Conservation (phyloP, 2,329 filamentous ascomycete species). For the Metarhizium robertsii region DNA sequence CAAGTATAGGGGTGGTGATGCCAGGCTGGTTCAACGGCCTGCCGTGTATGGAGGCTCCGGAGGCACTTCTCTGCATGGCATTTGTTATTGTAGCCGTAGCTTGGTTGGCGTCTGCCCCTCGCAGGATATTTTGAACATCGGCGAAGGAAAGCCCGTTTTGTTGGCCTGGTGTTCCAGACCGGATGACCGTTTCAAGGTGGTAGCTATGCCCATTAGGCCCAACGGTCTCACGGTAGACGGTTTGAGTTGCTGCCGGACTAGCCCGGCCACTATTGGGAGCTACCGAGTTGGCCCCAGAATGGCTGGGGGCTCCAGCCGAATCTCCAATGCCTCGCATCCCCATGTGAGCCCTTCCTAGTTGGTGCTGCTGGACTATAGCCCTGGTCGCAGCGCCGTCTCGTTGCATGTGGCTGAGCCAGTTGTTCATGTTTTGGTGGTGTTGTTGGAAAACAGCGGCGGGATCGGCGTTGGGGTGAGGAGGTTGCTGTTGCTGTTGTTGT, state of each 20-base stretch:
- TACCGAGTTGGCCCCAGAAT: slow-evolving; percentile 11
- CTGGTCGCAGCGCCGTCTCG: slow-evolving; percentile 33
- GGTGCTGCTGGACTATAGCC: slow-evolving; percentile 33
- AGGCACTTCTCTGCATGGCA: slow-evolving; percentile 43
- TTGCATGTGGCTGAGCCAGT: slow-evolving; percentile 38
- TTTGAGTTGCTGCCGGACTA: slow-evolving; percentile 16
- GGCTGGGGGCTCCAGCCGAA: slow-evolving; percentile 8
- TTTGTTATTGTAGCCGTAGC: slow-evolving; percentile 37
- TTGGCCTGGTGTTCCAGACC: slow-evolving; percentile 10
- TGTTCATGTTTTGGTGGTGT: slow-evolving; percentile 33
- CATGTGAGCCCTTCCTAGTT: slow-evolving; percentile 29
- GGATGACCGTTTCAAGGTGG: slow-evolving; percentile 25
- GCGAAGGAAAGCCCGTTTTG: slow-evolving; percentile 26
- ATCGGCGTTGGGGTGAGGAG: slow-evolving; percentile 13
- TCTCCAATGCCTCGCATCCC: slow-evolving; percentile 33
- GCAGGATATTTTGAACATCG: slow-evolving; percentile 37
- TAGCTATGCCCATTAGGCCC: slow-evolving; percentile 24
- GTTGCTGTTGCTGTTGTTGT: not conserved
- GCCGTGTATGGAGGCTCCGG: slow-evolving; percentile 32
- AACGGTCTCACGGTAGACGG: slow-evolving; percentile 22
- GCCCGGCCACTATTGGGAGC: slow-evolving; percentile 15
- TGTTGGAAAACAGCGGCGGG: slow-evolving; percentile 23
- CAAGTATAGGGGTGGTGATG: slow-evolving; percentile 31
- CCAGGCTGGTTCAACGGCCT: slow-evolving; percentile 27
- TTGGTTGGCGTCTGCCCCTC: slow-evolving; percentile 34